phyloP scores from a whole-genome alignment of 169 alveolate genomes.

The Ichthyophthirius multifiliis region DNA sequence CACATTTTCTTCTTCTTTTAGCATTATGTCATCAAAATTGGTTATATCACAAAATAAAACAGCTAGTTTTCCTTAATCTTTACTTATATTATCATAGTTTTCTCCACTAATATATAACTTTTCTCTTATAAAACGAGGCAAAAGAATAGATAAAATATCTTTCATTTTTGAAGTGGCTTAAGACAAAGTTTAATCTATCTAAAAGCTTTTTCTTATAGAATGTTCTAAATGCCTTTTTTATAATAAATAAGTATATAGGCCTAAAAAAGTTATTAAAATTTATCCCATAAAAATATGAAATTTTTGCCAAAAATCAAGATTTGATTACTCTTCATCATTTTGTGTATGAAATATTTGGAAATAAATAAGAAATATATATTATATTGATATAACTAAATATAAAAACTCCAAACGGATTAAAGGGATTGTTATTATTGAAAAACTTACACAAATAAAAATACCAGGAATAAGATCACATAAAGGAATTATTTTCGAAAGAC shows the following conservation, averaged over 20 bases:
- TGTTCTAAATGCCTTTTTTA: neutral
- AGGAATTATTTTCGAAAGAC: neutral
- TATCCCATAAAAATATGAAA: neutral
- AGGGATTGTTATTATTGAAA: neutral
- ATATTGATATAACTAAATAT: too few species aligned
- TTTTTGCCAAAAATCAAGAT: too few species aligned
- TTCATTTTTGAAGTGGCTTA: constrained; percentile 12
- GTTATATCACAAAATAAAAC: constrained; percentile 56
- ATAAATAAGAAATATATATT: too few species aligned
- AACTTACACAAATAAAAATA: neutral
- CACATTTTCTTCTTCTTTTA: constrained; percentile 36
- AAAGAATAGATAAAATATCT: neutral
- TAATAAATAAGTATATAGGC: neutral
- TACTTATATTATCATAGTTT: constrained; percentile 9
- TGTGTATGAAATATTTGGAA: too few species aligned
- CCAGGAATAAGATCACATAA: neutral
- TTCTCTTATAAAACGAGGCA: constrained; percentile 45
- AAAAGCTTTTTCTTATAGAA: neutral
- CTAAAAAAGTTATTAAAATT: neutral
- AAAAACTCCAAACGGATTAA: neutral
- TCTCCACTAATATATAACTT: constrained; percentile 43
- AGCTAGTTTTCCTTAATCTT: constrained; percentile 51
- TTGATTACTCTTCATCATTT: too few species aligned
- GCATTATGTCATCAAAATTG: constrained; percentile 49
- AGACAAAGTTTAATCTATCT: neutral